A percentile compares a stretch with the other conserved stretches of the same genome.
phyloP scores from a whole-genome alignment of 805 yeast genomes.

The Candida tammaniensis region DNA sequence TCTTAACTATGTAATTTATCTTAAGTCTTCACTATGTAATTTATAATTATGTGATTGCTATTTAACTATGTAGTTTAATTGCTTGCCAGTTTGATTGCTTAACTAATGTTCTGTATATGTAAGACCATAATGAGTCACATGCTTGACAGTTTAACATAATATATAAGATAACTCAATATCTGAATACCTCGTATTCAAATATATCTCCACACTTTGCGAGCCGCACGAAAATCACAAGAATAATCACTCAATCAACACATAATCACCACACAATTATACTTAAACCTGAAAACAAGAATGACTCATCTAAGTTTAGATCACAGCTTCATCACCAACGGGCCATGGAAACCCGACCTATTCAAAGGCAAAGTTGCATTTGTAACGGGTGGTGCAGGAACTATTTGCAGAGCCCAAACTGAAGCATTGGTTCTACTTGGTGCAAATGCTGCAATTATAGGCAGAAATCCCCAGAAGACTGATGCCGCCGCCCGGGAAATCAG shows the following conservation, averaged over 20 bases:
- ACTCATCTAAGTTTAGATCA: conserved; percentile 1
- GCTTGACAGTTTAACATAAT: no score
- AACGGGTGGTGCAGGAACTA: conserved; percentile 95
- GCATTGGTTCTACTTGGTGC: conserved; percentile 86
- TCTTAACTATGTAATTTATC: no score
- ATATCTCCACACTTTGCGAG: not conserved
- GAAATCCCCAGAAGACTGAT: conserved; percentile 64
- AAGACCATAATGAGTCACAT: no score
- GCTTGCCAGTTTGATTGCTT: no score
- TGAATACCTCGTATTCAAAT: no score
- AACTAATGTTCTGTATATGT: no score
- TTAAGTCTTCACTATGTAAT: no score
- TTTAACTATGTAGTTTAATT: no score
- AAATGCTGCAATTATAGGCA: conserved; percentile 79
- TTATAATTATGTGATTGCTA: no score
- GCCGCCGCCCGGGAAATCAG: conserved; percentile 64
- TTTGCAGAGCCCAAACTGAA: conserved; percentile 84
- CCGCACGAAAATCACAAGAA: not conserved
- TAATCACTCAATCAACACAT: not conserved
- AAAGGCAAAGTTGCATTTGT: conserved; percentile 83
- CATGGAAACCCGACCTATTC: conserved; percentile 61
- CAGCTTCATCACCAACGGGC: conserved; percentile 24
- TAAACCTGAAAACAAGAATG: conserved; percentile 1
- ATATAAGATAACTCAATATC: no score
- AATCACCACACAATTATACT: not conserved